Evolutionary conservation across 2,329 filamentous ascomycete genomes (phyloP), one percentile per base, ranked within the genome.

Genomic region (Pyrenochaeta sp.): DNA sequence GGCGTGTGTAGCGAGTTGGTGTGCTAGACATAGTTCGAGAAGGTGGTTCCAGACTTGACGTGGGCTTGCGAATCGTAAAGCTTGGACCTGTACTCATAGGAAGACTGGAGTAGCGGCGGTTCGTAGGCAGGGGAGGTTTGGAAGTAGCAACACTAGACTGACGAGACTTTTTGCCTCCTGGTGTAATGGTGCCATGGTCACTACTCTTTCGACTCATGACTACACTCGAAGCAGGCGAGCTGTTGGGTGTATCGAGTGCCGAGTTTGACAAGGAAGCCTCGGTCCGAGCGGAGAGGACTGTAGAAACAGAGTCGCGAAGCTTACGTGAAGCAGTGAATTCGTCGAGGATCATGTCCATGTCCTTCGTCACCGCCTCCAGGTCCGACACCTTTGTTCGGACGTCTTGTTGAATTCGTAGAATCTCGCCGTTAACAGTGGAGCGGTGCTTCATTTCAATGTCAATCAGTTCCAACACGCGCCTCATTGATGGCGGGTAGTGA

Each of bases 391-490:
- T 89, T n/a, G 87, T 84, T 71, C 92, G 89, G 81, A 97, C 90
- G 69, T 98, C 93, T 6, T 88, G 86, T 70, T 97, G 90, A 32
- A 98, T 82, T 44, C 93, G 88, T 28, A 98, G 79, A 61, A 98
- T 95, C 78, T 98, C 95, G 44, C 95, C 95, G 72, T 99, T 98
- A 54, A 98, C 92, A 0, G 95, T 98, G 49, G 97, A 83, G n/a
- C 95, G 88, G 72, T 98, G 93, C 73, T 91, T 91, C 71, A 98
- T 90, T n/a, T 95, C 95, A 73, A 92, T 94, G 68, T 97, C 92
- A 50, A 98, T 97, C 73, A 98, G 96, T 39, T 90, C 89, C 19
- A 98, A 80, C 7, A 99, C 92, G 42, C 93, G 87, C 74, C 95
- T 92, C 73, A 99, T 96, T 1, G 95, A 94, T 9, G 93, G 92